Conservation (phyloP, 768 basidiomycete genomes). For the Tricholoma sp. region DNA sequence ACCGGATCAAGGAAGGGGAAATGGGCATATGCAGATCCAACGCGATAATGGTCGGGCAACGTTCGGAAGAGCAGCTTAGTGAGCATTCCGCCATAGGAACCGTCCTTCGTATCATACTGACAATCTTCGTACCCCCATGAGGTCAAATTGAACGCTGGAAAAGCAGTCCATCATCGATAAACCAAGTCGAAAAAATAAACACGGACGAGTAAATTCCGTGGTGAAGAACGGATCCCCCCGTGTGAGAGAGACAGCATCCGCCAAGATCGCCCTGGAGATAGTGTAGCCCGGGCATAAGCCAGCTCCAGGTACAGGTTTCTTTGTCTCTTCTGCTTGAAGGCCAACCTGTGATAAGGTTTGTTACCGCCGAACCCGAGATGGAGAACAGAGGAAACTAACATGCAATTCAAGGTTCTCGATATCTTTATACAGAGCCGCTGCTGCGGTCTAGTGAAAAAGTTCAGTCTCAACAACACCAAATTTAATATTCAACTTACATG, state of each 20-base stretch:
- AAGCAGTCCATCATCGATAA: not conserved
- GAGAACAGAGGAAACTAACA: slow-evolving; percentile 31
- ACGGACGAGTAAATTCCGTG: slow-evolving; percentile 69
- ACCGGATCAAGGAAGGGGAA: slow-evolving; percentile 76
- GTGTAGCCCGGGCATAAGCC: slow-evolving; percentile 83
- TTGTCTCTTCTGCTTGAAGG: slow-evolving; percentile 69
- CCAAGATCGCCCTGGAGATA: slow-evolving; percentile 78
- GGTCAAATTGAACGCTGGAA: slow-evolving; percentile 64
- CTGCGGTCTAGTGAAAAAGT: slow-evolving; percentile 41
- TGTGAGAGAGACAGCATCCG: slow-evolving; percentile 69
- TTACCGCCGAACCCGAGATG: not conserved
- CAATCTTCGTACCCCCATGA: slow-evolving; percentile 77
- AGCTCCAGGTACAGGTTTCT: slow-evolving; percentile 57
- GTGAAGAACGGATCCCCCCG: slow-evolving; percentile 81
- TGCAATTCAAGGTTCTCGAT: slow-evolving; percentile 80
- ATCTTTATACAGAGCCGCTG: slow-evolving; percentile 59
- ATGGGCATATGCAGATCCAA: slow-evolving; percentile 62
- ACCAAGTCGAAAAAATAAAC: not conserved
- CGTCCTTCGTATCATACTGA: slow-evolving; percentile 56
- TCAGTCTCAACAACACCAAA: not conserved
- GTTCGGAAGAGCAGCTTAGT: slow-evolving; percentile 68
- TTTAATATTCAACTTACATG: slow-evolving; percentile 31
- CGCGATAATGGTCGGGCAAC: slow-evolving; percentile 64
- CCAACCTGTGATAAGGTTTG: slow-evolving; percentile 38
- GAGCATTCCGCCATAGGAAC: slow-evolving; percentile 73